Conservation (phyloP, 306 rosid species). For the Pyrus communis region DNA sequence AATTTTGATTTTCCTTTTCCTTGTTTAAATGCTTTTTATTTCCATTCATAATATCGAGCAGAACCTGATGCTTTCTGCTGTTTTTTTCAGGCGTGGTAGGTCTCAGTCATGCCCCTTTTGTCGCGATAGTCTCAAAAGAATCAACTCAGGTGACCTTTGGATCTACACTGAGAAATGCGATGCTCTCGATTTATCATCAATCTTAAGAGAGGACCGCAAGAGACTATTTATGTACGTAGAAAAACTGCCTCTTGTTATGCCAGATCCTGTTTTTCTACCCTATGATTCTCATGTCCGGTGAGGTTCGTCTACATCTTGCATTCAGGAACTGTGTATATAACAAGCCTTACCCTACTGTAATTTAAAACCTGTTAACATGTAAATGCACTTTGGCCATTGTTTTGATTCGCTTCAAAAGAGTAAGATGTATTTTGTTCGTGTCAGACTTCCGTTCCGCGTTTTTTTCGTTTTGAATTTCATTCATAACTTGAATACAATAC, state of each 20-base stretch:
- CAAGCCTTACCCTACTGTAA: constrained; percentile 23
- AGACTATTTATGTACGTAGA: constrained; percentile 68
- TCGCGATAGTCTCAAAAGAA: constrained; percentile 71
- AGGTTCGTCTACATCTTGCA: constrained; percentile 9
- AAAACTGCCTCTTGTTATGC: constrained; percentile 57
- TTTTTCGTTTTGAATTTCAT: not conserved
- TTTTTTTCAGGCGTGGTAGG: constrained; percentile 51
- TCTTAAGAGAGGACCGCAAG: constrained; percentile 59
- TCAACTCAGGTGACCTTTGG: constrained; percentile 79
- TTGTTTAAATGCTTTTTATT: not conserved
- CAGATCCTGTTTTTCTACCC: constrained; percentile 46
- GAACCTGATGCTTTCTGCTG: constrained; percentile 1
- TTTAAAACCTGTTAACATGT: constrained; percentile 7
- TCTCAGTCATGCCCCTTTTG: constrained; percentile 93
- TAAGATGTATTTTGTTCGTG: not conserved
- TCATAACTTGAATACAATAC: not conserved
- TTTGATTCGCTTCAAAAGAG: constrained; percentile 9
- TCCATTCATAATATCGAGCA: not conserved
- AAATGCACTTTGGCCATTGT: constrained; percentile 1
- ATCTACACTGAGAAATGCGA: constrained; percentile 59
- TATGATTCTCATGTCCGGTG: constrained; percentile 55
- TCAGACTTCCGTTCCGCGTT: not conserved
- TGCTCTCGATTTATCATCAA: constrained; percentile 42
- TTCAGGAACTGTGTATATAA: constrained; percentile 10
- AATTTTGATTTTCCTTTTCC: not conserved